Evolutionary conservation across 2,329 filamentous ascomycete genomes (phyloP), one percentile per base, ranked within the genome.

Genomic region (Penicillium sp.): DNA sequence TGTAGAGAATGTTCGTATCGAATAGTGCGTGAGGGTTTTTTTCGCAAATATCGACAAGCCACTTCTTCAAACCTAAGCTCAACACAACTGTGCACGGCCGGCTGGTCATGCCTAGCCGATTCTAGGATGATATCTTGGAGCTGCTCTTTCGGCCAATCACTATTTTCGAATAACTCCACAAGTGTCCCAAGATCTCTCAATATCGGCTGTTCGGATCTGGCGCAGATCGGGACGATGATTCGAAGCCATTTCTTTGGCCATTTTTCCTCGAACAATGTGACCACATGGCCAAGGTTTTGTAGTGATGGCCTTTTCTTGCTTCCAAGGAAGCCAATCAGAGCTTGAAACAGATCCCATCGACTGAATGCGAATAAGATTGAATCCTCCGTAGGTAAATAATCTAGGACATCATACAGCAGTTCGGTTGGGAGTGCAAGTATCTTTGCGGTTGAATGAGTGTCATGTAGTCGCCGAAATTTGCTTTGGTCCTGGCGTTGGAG

Each of bases 1-100:
- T 35, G n/a, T 48, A n/a, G 29, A 48, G 45, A 48, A 35, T 48
- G 29, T 48, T 48, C 29, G 29, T 48, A 48, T 48, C 45, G 29
- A 48, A 35, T 48, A 48, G 45, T 35, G n/a, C 31, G 19, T 48
- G 45, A 23, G 45, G 29, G 10, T 29, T 21, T 48, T 48, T 48
- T 37, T 35, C 29, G 29, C n/a, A 48, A 48, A 48, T 48, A 48
- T 6, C 45, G 45, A 37, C 29, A 48, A 48, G 45, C 29, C 19
- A 35, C 31, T 13, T 33, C 45, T 48, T 48, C 45, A 23, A 48
- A 33, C 35, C 45, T 29, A 48, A 48, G 45, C 29, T 17, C 19
- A 48, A 48, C 29, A 48, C 29, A 33, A 23, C 45, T 48, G 29
- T 48, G 29, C 19, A 48, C 31, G 6, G 29, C 12, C 10, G 45